Conservation (phyloP, 768 basidiomycete genomes). For the Mycena galopus region DNA sequence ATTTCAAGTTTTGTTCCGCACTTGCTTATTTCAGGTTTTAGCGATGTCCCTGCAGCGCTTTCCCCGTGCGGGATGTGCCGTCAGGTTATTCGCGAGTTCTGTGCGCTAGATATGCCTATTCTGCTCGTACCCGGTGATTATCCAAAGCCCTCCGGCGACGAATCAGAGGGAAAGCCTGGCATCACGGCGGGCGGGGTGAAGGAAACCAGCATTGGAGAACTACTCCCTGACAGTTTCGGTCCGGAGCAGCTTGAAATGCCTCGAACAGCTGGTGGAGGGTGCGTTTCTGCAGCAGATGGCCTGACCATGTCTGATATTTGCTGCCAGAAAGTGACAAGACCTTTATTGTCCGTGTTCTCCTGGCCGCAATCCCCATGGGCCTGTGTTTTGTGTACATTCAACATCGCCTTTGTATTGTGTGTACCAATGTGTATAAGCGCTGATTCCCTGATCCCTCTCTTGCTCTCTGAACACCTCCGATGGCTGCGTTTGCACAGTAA, state of each 20-base stretch:
- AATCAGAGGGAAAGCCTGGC: constrained; percentile 50
- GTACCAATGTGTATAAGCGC: constrained; percentile 4
- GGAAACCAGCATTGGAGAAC: constrained; percentile 76
- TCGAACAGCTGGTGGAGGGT: constrained; percentile 35
- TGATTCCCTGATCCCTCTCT: constrained; percentile 8
- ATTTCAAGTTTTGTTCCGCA: neutral
- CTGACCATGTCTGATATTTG: constrained; percentile 3
- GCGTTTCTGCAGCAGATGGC: constrained; percentile 13
- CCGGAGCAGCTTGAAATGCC: constrained; percentile 82
- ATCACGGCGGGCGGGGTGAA: constrained; percentile 66
- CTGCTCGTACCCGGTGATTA: constrained; percentile 79
- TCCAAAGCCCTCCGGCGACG: constrained; percentile 53
- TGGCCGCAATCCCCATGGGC: neutral
- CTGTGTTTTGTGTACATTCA: constrained; percentile 18
- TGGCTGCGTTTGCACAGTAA: no score
- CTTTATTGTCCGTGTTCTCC: neutral
- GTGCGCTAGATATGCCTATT: constrained; percentile 77
- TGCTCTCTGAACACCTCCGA: constrained; percentile 7
- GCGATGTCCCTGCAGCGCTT: constrained; percentile 74
- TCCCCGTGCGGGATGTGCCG: constrained; percentile 97
- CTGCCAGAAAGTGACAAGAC: constrained; percentile 11
- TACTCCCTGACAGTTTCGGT: constrained; percentile 91
- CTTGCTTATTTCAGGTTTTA: constrained; percentile 44
- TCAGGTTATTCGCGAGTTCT: constrained; percentile 89
- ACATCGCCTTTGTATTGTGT: constrained; percentile 10